Evolutionary conservation across 164 flowering plant species (phyloP), one percentile per base, ranked within the genome.

Genomic region (Magnolia changhungtana): DNA sequence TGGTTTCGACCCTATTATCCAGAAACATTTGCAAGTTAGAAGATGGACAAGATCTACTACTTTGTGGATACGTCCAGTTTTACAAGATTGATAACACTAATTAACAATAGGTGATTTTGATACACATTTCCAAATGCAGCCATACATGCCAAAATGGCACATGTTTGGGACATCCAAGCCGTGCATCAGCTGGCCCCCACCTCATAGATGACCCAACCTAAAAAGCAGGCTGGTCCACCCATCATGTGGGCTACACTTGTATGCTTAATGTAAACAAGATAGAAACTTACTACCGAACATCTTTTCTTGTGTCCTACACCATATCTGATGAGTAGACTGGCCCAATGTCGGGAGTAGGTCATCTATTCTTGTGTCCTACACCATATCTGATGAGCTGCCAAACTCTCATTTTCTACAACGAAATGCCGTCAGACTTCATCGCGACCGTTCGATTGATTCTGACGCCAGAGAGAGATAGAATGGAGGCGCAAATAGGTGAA

Each of bases 341-440:
- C 45, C 45, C 7, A 37, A 37, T 37, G 45, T 37, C 45, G 45
- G 45, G 45, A 37, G 45, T 37, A 37, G 45, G 45, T 37, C 45
- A 37, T 37, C 45, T 37, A 37, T 23, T 96, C 98, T 76, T 92
- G 29, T 94, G 78, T 94, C 95, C 84, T 86, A 89, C 92, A 82
- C 85, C 85, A 83, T 67, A 27, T 70, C 31, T n/a, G 63, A 23
- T 6, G 11, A 23, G 8, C 74, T 21, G 49, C 8, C 23, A 61
- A 16, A 18, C 63, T 20, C 37, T 11, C 55, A 8, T 51, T 51
- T 21, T 11, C 8, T 10, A 52, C 14, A 16, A 6, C 4, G 18
- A 1, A 27, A 29, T 7, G 18, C 49, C 5, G 2, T 7, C n/a
- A 18, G 71, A 27, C 18, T 27, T 29, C 19, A 31, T 67, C 50